Evolutionary conservation across 257 asterid genomes (phyloP).

Genomic region (Penstemon eatonii): DNA sequence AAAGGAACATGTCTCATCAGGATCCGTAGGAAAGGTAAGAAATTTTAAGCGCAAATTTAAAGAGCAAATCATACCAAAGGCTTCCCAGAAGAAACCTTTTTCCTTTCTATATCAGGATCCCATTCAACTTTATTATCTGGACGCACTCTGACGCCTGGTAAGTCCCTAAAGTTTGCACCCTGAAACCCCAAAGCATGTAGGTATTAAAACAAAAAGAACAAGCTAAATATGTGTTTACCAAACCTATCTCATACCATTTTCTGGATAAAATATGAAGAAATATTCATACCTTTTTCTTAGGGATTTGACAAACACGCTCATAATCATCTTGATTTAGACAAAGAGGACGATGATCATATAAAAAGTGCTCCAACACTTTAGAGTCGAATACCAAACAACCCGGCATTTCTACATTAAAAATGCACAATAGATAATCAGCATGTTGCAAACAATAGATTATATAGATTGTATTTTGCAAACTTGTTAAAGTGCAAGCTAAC

Average conservation of each 20-base stretch:
- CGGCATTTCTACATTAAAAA: conserved; percentile 51
- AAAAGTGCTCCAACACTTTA: conserved; percentile 18
- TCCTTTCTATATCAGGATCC: conserved; percentile 56
- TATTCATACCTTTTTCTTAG: conserved; percentile 61
- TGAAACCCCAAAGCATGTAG: conserved; percentile 24
- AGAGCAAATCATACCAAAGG: conserved; percentile 61
- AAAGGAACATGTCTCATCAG: not conserved
- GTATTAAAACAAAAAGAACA: not conserved
- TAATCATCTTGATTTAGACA: conserved; percentile 60
- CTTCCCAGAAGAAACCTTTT: conserved; percentile 61
- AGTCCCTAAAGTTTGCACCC: conserved; percentile 85
- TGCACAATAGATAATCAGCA: not conserved
- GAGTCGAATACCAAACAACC: conserved; percentile 38
- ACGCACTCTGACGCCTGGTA: conserved; percentile 64
- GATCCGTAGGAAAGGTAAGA: not conserved
- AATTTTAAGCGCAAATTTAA: not conserved
- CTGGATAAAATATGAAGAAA: not conserved
- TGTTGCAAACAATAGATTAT: too few species aligned
- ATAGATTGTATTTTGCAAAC: too few species aligned
- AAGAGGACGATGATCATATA: conserved; percentile 78
- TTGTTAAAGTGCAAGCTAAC: too few species aligned
- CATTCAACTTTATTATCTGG: conserved; percentile 62
- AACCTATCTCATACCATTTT: not conserved
- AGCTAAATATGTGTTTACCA: not conserved
- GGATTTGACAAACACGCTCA: conserved; percentile 63